Percentiles rank a stretch among this genome's conserved stretches.
Evolutionary conservation across 192 early-diverging fungal species (phyloP).

Genomic region (Backusella tuberculispora): DNA sequence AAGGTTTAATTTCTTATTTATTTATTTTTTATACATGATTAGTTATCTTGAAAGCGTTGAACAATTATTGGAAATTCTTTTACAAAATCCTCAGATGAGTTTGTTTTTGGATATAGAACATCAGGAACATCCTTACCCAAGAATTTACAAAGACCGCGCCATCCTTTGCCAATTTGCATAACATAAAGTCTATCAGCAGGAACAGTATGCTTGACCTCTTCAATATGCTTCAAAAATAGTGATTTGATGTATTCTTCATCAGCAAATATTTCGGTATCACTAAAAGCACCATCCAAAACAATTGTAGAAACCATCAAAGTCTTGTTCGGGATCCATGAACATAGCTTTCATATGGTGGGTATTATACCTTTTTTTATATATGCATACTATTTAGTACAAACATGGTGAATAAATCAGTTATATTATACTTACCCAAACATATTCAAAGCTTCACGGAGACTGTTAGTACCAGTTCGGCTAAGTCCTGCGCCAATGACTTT

Average conservation of each 20-base stretch:
- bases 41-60: no score
- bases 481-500: slow-evolving; percentile 29
- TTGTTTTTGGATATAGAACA: slow-evolving; percentile 21
- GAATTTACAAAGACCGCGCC: slow-evolving; percentile 32
- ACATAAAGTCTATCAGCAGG: slow-evolving; percentile 29
- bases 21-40: no score
- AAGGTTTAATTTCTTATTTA: no score
- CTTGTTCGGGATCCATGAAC: slow-evolving; percentile 16
- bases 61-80: neutral
- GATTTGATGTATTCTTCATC: neutral
- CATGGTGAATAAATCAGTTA: neutral
- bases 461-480: slow-evolving; percentile 29
- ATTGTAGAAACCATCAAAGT: slow-evolving; percentile 1
- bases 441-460: slow-evolving; percentile 27
- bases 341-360: slow-evolving; percentile 29
- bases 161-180: slow-evolving; percentile 29
- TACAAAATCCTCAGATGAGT: neutral
- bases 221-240: slow-evolving; percentile 3
- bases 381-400: neutral
- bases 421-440: slow-evolving; percentile 18
- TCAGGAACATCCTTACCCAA: slow-evolving; percentile 27
- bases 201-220: slow-evolving; percentile 25
- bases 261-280: neutral
- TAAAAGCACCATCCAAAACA: slow-evolving; percentile 1
- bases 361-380: slow-evolving; percentile 17